A percentile compares a stretch with the other conserved stretches of the same genome.
Evolutionary conservation across 2,329 filamentous ascomycete species (phyloP).

Genomic region (Arthrobotrys entomopaga): DNA sequence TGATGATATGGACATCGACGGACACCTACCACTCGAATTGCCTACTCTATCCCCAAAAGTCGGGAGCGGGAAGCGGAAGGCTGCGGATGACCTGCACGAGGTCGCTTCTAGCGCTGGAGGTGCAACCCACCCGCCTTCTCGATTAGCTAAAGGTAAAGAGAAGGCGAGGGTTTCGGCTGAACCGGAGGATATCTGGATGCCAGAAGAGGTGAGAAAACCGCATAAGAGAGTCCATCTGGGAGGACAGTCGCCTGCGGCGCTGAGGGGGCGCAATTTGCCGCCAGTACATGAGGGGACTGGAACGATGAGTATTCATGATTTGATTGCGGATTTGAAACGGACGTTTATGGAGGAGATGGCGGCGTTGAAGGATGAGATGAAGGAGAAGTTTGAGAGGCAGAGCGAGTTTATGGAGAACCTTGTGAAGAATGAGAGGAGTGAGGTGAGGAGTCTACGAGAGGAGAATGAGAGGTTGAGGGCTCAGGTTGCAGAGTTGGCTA

Average conservation of each 20-base stretch:
- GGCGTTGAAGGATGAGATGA: constrained; percentile 46
- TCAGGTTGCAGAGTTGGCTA: constrained; percentile 38
- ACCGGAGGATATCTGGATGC: constrained; percentile 49
- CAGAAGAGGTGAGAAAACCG: constrained; percentile 44
- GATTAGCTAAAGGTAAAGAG: constrained; percentile 32
- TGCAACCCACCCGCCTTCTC: not conserved
- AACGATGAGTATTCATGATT: constrained; percentile 50
- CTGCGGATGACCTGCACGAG: constrained; percentile 39
- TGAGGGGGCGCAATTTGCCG: not conserved
- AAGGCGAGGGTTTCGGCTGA: constrained; percentile 25
- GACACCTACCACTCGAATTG: constrained; percentile 21
- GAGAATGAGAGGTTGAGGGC: constrained; percentile 50
- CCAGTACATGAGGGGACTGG: constrained; percentile 14
- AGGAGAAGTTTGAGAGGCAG: constrained; percentile 43
- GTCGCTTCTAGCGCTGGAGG: not conserved
- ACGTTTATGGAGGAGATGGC: constrained; percentile 34
- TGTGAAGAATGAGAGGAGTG: constrained; percentile 36
- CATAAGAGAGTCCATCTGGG: constrained; percentile 38
- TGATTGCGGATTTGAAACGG: constrained; percentile 49
- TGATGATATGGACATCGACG: constrained; percentile 52
- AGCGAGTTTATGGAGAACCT: constrained; percentile 42
- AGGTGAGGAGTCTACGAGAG: constrained; percentile 28
- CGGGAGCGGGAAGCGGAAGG: constrained; percentile 41
- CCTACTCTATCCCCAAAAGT: constrained; percentile 37
- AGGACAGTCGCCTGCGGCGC: constrained; percentile 12